Conservation (phyloP, 495 filamentous ascomycete genomes). For the Lasiosphaeria hispida region DNA sequence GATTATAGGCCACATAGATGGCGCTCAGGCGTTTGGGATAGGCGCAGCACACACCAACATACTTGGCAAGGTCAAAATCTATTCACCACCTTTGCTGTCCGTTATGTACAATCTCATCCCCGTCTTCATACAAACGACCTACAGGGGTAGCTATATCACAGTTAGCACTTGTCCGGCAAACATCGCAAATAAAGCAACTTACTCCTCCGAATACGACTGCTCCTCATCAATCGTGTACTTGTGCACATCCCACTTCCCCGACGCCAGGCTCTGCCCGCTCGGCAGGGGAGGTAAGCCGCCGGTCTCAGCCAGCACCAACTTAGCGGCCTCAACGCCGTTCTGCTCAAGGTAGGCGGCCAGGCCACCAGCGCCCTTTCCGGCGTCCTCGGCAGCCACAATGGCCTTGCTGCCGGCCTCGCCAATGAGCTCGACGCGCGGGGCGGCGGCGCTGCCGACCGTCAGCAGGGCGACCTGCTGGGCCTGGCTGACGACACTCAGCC, state of each 20-base stretch:
- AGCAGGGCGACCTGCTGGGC: constrained; percentile 82
- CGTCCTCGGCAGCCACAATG: constrained; percentile 73
- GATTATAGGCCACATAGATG: too few relatives aligned
- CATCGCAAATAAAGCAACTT: constrained; percentile 33
- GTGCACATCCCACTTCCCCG: constrained; percentile 49
- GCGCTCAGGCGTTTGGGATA: neutral
- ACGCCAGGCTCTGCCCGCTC: constrained; percentile 53
- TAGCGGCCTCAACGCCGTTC: constrained; percentile 54
- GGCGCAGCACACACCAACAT: neutral
- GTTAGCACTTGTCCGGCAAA: constrained; percentile 22
- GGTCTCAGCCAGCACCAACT: constrained; percentile 62
- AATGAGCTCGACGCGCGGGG: constrained; percentile 76
- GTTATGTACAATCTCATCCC: constrained; percentile 16
- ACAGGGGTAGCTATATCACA: constrained; percentile 35
- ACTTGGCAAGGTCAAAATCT: constrained; percentile 6
- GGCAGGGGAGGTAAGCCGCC: constrained; percentile 79
- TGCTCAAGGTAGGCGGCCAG: constrained; percentile 71
- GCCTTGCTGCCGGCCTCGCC: constrained; percentile 82
- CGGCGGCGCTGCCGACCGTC: constrained; percentile 76
- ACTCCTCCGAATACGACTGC: constrained; percentile 57
- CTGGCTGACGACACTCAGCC: constrained; percentile 74
- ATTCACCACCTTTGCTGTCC: constrained; percentile 8
- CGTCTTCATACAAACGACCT: constrained; percentile 30
- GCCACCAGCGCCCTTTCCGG: constrained; percentile 64
- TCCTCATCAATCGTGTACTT: constrained; percentile 56